Conservation (phyloP, 2,329 filamentous ascomycete species). For the Juglanconis sp. region DNA sequence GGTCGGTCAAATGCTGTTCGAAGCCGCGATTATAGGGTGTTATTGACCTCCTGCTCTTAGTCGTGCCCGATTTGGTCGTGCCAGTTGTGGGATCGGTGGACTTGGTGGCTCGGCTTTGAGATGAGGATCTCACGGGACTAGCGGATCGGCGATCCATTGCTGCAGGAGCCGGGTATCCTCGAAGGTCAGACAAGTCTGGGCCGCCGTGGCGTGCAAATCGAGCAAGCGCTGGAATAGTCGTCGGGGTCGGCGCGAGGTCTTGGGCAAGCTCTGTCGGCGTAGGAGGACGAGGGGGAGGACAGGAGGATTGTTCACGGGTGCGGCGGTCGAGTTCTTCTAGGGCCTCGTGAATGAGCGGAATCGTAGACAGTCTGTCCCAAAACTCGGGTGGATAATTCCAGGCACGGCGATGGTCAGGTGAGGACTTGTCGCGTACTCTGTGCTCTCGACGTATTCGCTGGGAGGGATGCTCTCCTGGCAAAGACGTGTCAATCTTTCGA, state of each 20-base stretch:
- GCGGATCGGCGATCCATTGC: neutral
- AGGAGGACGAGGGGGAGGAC: neutral
- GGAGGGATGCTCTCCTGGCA: neutral
- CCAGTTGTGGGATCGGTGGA: conserved; percentile 20
- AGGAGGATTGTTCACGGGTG: neutral
- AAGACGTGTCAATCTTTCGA: neutral
- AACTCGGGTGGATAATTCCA: conserved; percentile 17
- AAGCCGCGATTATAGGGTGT: conserved; percentile 31
- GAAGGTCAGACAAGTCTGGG: conserved; percentile 23
- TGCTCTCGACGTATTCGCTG: conserved; percentile 1
- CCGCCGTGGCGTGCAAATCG: conserved; percentile 25
- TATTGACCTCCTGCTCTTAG: conserved; percentile 24
- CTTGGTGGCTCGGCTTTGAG: conserved; percentile 16
- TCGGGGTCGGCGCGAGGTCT: no score
- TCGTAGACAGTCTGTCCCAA: conserved; percentile 15
- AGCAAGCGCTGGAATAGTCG: neutral
- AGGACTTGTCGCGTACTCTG: neutral
- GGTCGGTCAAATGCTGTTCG: conserved; percentile 34
- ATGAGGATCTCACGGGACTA: conserved; percentile 17
- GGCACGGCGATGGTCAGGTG: neutral
- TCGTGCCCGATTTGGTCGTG: neutral
- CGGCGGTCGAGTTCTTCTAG: conserved; percentile 7
- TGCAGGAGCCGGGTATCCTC: conserved; percentile 14
- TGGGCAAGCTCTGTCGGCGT: neutral
- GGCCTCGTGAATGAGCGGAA: conserved; percentile 8